Evolutionary conservation across 2,329 filamentous ascomycete genomes (phyloP).

Genomic region (Pseudocercospora macadamiae): DNA sequence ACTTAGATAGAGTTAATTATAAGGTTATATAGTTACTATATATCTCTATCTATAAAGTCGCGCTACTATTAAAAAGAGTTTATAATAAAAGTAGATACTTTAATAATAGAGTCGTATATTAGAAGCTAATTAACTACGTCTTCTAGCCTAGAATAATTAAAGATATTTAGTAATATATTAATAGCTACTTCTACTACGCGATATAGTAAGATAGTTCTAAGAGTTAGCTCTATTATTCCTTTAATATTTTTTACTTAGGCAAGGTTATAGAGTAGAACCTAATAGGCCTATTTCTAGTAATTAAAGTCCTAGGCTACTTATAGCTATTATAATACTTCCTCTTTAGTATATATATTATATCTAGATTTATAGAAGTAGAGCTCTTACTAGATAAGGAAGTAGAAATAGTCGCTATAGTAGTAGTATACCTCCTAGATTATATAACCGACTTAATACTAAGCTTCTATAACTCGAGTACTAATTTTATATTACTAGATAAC

Average conservation of each 20-base stretch:
- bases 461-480: not conserved
- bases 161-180: conserved; percentile 2
- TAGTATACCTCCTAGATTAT: not conserved
- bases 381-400: not conserved
- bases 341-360: not conserved
- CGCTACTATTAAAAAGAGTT: not conserved
- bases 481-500: not conserved
- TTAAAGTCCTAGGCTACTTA: not conserved
- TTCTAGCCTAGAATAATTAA: conserved; percentile 7
- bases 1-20: not conserved
- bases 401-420: not conserved
- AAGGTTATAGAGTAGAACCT: not conserved
- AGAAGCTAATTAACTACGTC: not conserved
- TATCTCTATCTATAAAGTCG: not conserved
- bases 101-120: not conserved
- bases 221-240: not conserved
- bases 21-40: too few relatives aligned
- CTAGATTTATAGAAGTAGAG: not conserved
- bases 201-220: not conserved
- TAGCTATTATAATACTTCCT: not conserved
- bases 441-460: not conserved
- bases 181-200: not conserved
- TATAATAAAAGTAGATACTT: not conserved
- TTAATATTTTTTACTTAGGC: not conserved
- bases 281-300: not conserved